A percentile compares a stretch with the other conserved stretches of the same genome.
Evolutionary conservation across 306 rosid genomes (phyloP).

Genomic region (Mucuna pruriens): DNA sequence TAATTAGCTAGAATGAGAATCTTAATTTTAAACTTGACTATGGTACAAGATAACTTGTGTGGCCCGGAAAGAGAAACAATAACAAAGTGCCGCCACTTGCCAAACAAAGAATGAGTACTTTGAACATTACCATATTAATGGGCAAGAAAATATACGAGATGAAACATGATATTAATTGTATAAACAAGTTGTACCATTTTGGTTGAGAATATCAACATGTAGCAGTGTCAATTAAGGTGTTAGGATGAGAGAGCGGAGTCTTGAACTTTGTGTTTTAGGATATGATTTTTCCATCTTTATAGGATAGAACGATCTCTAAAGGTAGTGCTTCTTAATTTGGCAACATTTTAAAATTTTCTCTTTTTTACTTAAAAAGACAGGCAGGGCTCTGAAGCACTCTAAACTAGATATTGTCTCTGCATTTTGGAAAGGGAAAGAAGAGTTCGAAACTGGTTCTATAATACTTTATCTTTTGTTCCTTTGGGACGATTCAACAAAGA

Average conservation of each 20-base stretch:
- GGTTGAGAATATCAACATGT: slow-evolving; percentile 7
- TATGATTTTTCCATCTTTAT: neutral
- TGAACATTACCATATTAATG: neutral
- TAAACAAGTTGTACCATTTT: neutral
- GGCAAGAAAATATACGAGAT: neutral
- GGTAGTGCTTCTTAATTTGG: neutral
- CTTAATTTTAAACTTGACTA: neutral
- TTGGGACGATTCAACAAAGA: neutral
- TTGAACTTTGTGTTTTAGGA: slow-evolving; percentile 2
- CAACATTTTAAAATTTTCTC: no score
- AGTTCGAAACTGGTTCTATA: neutral
- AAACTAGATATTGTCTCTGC: neutral
- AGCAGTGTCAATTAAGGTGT: slow-evolving; percentile 1
- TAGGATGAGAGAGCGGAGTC: neutral
- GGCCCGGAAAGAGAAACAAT: slow-evolving; percentile 15
- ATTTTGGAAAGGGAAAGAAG: slow-evolving; percentile 12
- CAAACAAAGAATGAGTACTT: neutral
- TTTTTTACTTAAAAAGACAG: neutral
- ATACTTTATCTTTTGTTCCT: slow-evolving; percentile 7
- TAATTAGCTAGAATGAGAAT: slow-evolving; percentile 14
- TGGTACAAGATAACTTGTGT: neutral
- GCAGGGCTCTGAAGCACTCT: neutral
- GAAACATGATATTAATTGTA: neutral
- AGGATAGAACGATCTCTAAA: neutral
- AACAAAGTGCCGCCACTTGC: neutral